Conservation (phyloP, 441 rosid species). For the Bocquillonia castaneifolia region DNA sequence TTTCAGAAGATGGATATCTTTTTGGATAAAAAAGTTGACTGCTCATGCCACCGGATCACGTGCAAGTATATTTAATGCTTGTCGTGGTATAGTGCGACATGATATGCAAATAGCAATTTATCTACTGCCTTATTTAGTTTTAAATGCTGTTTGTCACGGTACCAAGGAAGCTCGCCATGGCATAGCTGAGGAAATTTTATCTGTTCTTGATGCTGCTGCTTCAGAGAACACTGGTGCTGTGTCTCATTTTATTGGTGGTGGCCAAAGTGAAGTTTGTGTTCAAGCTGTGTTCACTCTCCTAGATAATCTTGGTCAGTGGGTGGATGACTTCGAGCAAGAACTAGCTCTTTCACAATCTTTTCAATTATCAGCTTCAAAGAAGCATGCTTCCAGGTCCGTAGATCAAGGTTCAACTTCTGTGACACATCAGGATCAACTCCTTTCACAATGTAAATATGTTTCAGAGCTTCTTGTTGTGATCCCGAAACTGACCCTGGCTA, state of each 20-base stretch:
- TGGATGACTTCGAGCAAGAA: conserved; percentile 86
- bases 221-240: conserved; percentile 69
- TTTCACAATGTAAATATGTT: conserved; percentile 84
- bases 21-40: conserved; percentile 86
- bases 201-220: conserved; percentile 89
- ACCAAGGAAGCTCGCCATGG: conserved; percentile 78
- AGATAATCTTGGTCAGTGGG: conserved; percentile 99
- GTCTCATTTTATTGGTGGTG: conserved; percentile 48
- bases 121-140: conserved; percentile 90
- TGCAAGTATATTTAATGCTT: conserved; percentile 81
- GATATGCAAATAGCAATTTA: conserved; percentile 93
- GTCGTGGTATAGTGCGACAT: conserved; percentile 97
- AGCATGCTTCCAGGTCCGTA: conserved; percentile 59
- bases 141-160: conserved; percentile 89
- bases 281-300: conserved; percentile 97
- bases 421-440: conserved; percentile 70
- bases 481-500: conserved; percentile 88
- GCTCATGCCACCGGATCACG: conserved; percentile 90
- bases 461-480: conserved; percentile 78
- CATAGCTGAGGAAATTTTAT: conserved; percentile 82
- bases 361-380: conserved; percentile 56
- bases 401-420: conserved; percentile 43
- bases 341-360: conserved; percentile 73
- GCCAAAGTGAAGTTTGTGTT: conserved; percentile 92
- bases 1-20: conserved; percentile 92